phyloP scores from a whole-genome alignment of 2,329 filamentous ascomycete genomes.

The Ophiobolus disseminans region DNA sequence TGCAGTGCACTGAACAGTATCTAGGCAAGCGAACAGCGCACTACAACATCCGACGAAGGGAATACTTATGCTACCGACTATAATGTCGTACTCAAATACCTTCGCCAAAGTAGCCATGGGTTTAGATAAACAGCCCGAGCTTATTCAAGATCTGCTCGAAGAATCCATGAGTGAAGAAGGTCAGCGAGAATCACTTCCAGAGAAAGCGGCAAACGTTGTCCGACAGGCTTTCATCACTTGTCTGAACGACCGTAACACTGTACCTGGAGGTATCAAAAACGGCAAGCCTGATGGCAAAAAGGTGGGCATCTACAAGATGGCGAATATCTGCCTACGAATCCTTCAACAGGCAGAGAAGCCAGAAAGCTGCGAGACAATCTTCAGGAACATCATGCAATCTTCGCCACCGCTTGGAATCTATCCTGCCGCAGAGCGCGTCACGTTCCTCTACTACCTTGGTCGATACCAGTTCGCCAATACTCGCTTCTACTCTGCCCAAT shows the following conservation, averaged over 20 bases:
- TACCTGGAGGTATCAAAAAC: conserved; percentile 61
- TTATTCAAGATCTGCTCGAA: conserved; percentile 69
- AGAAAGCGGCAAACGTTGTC: conserved; percentile 86
- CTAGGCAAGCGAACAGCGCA: conserved; percentile 79
- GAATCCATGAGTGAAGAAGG: conserved; percentile 65
- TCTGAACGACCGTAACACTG: conserved; percentile 77
- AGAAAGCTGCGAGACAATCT: conserved; percentile 83
- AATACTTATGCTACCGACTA: conserved; percentile 80
- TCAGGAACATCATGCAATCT: conserved; percentile 83
- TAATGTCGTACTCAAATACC: conserved; percentile 80
- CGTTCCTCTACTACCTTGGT: conserved; percentile 93
- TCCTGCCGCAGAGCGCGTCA: conserved; percentile 84
- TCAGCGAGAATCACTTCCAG: conserved; percentile 79
- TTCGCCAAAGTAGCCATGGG: conserved; percentile 84
- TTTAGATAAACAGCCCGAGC: conserved; percentile 79
- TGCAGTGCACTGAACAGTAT: conserved; percentile 7
- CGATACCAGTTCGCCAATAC: conserved; percentile 87
- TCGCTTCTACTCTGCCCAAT: conserved; percentile 78
- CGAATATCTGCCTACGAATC: conserved; percentile 87
- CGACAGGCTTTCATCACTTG: conserved; percentile 92
- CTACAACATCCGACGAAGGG: conserved; percentile 81
- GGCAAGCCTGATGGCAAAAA: conserved; percentile 83
- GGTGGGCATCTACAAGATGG: conserved; percentile 87
- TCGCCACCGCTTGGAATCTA: conserved; percentile 83
- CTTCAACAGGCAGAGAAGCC: conserved; percentile 88